Evolutionary conservation across 306 rosid species (phyloP).

Genomic region (Sechiopsis laciniata): DNA sequence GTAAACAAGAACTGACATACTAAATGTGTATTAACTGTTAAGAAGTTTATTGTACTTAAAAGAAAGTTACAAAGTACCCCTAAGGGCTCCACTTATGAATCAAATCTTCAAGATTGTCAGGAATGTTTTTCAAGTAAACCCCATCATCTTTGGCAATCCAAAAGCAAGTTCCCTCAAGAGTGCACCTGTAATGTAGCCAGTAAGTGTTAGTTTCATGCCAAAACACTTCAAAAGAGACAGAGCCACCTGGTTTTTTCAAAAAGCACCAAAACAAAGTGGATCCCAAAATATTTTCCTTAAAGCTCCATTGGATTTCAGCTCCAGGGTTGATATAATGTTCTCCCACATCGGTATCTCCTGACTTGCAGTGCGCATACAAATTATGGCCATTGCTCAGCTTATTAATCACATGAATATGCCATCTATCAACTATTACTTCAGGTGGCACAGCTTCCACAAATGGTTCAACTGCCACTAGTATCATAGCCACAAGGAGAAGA

Average conservation of each 20-base stretch:
- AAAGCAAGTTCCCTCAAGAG: background rate
- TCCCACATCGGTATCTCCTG: slow-evolving; percentile 18
- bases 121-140: slow-evolving; percentile 12
- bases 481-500: too few relatives aligned
- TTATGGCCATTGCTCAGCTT: background rate
- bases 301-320: slow-evolving; percentile 5
- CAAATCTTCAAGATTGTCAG: background rate
- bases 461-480: too few relatives aligned
- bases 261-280: slow-evolving; percentile 20
- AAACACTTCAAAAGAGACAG: slow-evolving; percentile 5
- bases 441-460: too few relatives aligned
- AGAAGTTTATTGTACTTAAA: too few relatives aligned
- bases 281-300: background rate
- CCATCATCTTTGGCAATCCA: slow-evolving; percentile 28
- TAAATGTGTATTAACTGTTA: too few relatives aligned
- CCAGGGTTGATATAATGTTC: background rate
- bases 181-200: slow-evolving; percentile 11
- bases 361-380: slow-evolving; percentile 12
- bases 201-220: background rate
- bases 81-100: background rate
- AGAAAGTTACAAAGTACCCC: too few relatives aligned
- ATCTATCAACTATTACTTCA: background rate
- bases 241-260: background rate
- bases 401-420: slow-evolving; percentile 13
- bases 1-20: too few relatives aligned